Evolutionary conservation across 1,284 basidiomycete genomes (phyloP).

Genomic region (Austropuccinia psidii): DNA sequence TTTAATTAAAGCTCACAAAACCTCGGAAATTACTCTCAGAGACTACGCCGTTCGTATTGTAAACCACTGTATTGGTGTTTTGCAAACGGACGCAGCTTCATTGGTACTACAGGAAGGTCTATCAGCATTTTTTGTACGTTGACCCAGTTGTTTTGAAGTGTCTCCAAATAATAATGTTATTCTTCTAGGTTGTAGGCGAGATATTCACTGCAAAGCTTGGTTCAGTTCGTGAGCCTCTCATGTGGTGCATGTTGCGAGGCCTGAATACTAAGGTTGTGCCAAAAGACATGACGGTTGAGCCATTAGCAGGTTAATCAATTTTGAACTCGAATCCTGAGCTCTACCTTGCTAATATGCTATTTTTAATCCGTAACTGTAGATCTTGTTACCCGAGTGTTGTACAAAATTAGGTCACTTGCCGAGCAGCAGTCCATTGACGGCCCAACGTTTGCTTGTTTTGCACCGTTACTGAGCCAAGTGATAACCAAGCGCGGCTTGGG

Average conservation of each 20-base stretch:
- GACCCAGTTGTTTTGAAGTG: not conserved
- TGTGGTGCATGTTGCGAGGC: conserved; percentile 65
- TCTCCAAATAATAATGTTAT: too few species aligned
- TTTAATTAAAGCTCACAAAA: conserved; percentile 53
- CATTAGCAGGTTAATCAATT: conserved; percentile 40
- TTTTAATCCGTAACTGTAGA: conserved; percentile 50
- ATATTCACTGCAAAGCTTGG: conserved; percentile 32
- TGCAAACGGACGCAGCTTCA: conserved; percentile 41
- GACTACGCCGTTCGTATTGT: conserved; percentile 50
- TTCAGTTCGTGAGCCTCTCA: conserved; percentile 15
- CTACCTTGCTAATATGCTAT: too few species aligned
- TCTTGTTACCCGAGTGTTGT: conserved; percentile 74
- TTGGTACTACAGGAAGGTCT: conserved; percentile 11
- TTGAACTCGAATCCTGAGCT: not conserved
- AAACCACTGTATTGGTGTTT: conserved; percentile 11
- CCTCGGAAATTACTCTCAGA: conserved; percentile 46
- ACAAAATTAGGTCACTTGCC: conserved; percentile 72
- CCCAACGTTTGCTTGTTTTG: conserved; percentile 72
- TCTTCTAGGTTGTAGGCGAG: conserved; percentile 64
- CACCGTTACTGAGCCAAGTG: conserved; percentile 67
- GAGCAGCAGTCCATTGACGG: conserved; percentile 76
- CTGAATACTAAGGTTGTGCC: conserved; percentile 62
- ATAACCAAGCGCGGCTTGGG: conserved; percentile 63
- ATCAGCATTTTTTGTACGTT: conserved; percentile 28
- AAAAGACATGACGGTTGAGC: conserved; percentile 64